Evolutionary conservation across 140 eudicot species (phyloP).

Genomic region (Senecio squalidus): DNA sequence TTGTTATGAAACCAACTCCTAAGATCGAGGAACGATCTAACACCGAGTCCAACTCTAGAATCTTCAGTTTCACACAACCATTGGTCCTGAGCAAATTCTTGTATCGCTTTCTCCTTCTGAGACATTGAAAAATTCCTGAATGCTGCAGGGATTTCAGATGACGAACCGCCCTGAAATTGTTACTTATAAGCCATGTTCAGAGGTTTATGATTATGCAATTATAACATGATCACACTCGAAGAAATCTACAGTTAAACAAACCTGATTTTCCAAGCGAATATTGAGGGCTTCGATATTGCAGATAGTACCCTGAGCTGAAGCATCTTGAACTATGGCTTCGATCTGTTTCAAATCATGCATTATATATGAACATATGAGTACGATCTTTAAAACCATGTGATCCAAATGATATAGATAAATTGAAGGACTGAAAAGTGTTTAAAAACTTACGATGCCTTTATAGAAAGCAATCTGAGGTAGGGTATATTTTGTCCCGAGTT

Average conservation of each 20-base stretch:
- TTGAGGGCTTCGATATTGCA: conserved; percentile 64
- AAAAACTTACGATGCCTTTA: conserved; percentile 69
- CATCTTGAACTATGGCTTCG: conserved; percentile 75
- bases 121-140: conserved; percentile 68
- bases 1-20: conserved; percentile 84
- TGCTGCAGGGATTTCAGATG: conserved; percentile 58
- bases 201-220: background rate
- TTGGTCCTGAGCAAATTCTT: conserved; percentile 60
- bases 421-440: background rate
- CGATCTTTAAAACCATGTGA: conserved; percentile 4
- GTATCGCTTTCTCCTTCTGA: conserved; percentile 78
- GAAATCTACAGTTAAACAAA: background rate
- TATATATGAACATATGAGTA: conserved; percentile 3
- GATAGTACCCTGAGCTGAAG: conserved; percentile 61
- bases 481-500: conserved; percentile 78
- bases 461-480: conserved; percentile 87
- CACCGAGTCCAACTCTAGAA: conserved; percentile 70
- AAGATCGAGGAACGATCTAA: conserved; percentile 84
- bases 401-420: background rate
- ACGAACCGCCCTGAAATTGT: conserved; percentile 35
- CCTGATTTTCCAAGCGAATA: conserved; percentile 69
- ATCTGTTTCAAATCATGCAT: conserved; percentile 37
- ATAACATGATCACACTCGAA: background rate
- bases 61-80: conserved; percentile 62
- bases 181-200: background rate